Conservation (phyloP, 2,329 filamentous ascomycete species). For the Paraphoma chrysanthemicola region DNA sequence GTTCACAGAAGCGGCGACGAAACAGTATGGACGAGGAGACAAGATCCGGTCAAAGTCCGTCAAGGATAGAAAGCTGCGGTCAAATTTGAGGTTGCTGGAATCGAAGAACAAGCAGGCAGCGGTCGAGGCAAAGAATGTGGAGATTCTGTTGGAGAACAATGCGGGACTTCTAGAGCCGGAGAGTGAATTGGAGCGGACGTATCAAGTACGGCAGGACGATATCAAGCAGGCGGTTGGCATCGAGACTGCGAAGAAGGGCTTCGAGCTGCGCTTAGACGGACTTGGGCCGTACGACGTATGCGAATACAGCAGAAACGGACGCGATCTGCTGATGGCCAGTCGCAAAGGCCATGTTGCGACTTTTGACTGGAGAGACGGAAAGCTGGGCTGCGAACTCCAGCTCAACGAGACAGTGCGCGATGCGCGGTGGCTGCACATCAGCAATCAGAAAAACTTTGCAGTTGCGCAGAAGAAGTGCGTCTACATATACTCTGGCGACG, state of each 20-base stretch:
- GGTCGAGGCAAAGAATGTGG: slow-evolving; percentile 88
- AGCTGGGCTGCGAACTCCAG: slow-evolving; percentile 89
- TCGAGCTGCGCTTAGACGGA: slow-evolving; percentile 79
- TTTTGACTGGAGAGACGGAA: slow-evolving; percentile 95
- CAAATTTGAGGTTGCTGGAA: slow-evolving; percentile 80
- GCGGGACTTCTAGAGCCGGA: slow-evolving; percentile 88
- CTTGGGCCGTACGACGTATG: slow-evolving; percentile 87
- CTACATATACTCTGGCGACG: slow-evolving; percentile 93
- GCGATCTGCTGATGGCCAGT: slow-evolving; percentile 83
- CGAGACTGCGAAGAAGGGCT: slow-evolving; percentile 89
- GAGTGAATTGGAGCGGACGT: slow-evolving; percentile 86
- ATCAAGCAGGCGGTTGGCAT: slow-evolving; percentile 76
- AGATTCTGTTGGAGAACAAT: slow-evolving; percentile 89
- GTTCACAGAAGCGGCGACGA: slow-evolving; percentile 62
- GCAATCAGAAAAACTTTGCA: slow-evolving; percentile 89
- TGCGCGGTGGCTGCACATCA: slow-evolving; percentile 80
- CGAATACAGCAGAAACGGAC: slow-evolving; percentile 90
- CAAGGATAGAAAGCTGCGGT: slow-evolving; percentile 88
- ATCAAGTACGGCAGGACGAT: slow-evolving; percentile 89
- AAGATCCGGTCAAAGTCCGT: slow-evolving; percentile 75
- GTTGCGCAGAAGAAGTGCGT: slow-evolving; percentile 96
- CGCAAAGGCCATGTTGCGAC: slow-evolving; percentile 94
- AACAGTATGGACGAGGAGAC: slow-evolving; percentile 83
- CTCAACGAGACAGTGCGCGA: slow-evolving; percentile 90
- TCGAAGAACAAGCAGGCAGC: slow-evolving; percentile 81